Conservation (phyloP, 169 alveolate genomes). For the Cryptosporidium baileyi region DNA sequence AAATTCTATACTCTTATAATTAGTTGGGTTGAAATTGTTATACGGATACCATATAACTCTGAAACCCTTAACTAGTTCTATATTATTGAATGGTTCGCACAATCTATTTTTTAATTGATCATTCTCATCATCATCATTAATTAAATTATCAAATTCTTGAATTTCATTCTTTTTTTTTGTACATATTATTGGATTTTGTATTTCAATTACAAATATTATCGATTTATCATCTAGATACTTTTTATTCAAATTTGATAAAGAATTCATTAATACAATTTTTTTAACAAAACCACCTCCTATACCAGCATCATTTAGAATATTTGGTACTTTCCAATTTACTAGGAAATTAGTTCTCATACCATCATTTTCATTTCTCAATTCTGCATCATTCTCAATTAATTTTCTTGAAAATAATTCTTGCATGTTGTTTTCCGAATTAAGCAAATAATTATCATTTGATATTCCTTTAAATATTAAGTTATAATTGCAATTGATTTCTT, state of each 20-base stretch:
- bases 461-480: constrained; percentile 19
- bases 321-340: constrained; percentile 39
- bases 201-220: constrained; percentile 9
- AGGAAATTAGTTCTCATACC: constrained; percentile 29
- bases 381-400: constrained; percentile 15
- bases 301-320: constrained; percentile 2
- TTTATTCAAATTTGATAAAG: not conserved
- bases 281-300: constrained; percentile 59
- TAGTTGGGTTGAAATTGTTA: constrained; percentile 47
- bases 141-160: not conserved
- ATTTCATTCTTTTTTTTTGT: not conserved
- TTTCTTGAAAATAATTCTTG: constrained; percentile 24
- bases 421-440: not conserved
- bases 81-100: constrained; percentile 29
- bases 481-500: not conserved
- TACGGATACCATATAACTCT: constrained; percentile 61
- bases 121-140: not conserved
- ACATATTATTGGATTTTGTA: constrained; percentile 46
- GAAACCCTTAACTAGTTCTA: constrained; percentile 39
- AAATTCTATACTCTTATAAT: constrained; percentile 44
- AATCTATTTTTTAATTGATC: not conserved
- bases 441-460: no score
- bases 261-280: not conserved
- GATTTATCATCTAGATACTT: not conserved
- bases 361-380: not conserved